Evolutionary conservation across 768 basidiomycete species (phyloP), one percentile per base, ranked within the genome.

Genomic region (Mycena venus): DNA sequence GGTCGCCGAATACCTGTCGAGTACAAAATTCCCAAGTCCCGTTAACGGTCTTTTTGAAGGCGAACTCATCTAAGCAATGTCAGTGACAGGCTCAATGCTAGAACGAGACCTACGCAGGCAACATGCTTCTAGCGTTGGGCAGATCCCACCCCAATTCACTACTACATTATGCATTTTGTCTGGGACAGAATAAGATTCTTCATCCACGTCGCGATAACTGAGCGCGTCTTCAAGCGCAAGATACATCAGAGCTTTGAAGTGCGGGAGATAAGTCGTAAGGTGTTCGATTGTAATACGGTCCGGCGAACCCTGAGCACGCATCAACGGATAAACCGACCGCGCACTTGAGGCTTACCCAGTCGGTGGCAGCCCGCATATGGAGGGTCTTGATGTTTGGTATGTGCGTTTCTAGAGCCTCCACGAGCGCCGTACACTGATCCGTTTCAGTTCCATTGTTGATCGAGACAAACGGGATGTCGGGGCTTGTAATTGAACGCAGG

Each of bases 381-480:
- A 58, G 56, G 32, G 56, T 58, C 56, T 58, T 58, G 36, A 61
- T 40, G 38, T 61, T 61, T 23, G 59, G 59, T 27, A 61, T 40
- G 38, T 61, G 59, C 21, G 36, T 40, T 40, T 36, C 59, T 61
- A 61, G 58, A 59, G 58, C 58, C 59, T 61, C 36, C 36, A 61
- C 59, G 59, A 61, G 59, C 15, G 36, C 23, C 25, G 38, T 61
- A 36, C 59, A 61, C n/a, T 61, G 36, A 40, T 42, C 21, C 23
- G 60, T 42, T 42, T 61, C 38, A 40, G 36, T 61, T 25, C 38
- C 60, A 38, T 61, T 29, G 60, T 61, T 61, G 5, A 61, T 61
- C 25, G 60, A 61, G 60, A 42, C 38, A 61, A 61, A 61, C 21
- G 60, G 60, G 38, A 40, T 61, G 60, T 61, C 23, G 60, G 60